Conservation (phyloP, 2,329 filamentous ascomycete genomes). For the Fusarium sp. region DNA sequence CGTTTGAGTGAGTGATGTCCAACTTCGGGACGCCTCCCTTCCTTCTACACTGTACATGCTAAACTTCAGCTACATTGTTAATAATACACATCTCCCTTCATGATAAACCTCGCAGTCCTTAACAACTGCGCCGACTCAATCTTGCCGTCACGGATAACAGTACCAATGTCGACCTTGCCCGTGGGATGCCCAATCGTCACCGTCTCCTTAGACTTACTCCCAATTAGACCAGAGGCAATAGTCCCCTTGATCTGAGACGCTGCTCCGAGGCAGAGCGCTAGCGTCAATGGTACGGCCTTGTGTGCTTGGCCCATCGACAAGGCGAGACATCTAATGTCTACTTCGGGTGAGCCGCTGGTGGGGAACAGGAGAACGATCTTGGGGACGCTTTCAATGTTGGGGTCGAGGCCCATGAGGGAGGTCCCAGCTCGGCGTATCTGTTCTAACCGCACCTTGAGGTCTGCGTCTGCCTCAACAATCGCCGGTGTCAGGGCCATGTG, state of each 20-base stretch:
- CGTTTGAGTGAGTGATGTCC: background rate
- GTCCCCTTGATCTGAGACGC: slow-evolving; percentile 61
- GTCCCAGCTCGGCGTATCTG: slow-evolving; percentile 68
- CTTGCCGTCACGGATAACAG: slow-evolving; percentile 52
- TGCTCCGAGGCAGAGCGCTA: slow-evolving; percentile 64
- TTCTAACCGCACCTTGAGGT: slow-evolving; percentile 62
- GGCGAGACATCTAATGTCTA: slow-evolving; percentile 60
- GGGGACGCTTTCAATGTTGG: slow-evolving; percentile 64
- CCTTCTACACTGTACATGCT: background rate
- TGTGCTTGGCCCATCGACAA: slow-evolving; percentile 69
- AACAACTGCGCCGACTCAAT: slow-evolving; percentile 59
- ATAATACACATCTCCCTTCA: slow-evolving; percentile 63
- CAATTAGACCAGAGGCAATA: slow-evolving; percentile 51
- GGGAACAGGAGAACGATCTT: slow-evolving; percentile 68
- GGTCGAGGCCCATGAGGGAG: slow-evolving; percentile 70
- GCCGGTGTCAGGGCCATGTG: slow-evolving; percentile 65
- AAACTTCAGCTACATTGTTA: slow-evolving; percentile 21
- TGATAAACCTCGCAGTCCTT: slow-evolving; percentile 61
- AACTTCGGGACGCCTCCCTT: background rate
- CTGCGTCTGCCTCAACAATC: slow-evolving; percentile 60
- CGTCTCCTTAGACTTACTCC: slow-evolving; percentile 34
- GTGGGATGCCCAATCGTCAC: slow-evolving; percentile 61
- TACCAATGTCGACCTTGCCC: slow-evolving; percentile 60
- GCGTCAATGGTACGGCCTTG: slow-evolving; percentile 66
- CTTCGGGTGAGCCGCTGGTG: slow-evolving; percentile 40